These are phyloP conservation scores for Solanum hybrid DNA, from an alignment of 305 asterid genomes.

Conservation along the genomic window DNA sequence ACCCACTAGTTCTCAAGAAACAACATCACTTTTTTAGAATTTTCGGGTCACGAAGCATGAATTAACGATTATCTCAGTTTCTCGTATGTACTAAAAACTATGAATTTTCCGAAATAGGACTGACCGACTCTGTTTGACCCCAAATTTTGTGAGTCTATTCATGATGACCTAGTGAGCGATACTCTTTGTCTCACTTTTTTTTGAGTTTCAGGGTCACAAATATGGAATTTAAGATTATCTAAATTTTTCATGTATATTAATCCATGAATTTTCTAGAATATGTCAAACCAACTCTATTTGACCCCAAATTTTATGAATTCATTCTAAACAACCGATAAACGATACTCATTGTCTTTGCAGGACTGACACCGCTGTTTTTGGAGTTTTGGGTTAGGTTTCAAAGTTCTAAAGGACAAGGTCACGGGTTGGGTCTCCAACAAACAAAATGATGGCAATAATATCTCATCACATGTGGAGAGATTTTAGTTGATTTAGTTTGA, in stretches of 20 bases:
- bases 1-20: neutral
- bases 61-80: neutral
- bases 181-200: neutral
- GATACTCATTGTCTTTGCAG: neutral
- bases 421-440: neutral
- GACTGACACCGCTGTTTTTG: too few relatives aligned
- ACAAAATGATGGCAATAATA: too few relatives aligned
- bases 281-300: too few relatives aligned
- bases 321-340: fast-evolving
- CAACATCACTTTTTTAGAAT: neutral
- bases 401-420: neutral
- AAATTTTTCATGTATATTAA: too few relatives aligned
- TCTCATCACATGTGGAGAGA: too few relatives aligned
- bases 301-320: neutral
- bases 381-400: neutral
- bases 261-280: fast-evolving
- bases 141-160: neutral
- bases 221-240: neutral
- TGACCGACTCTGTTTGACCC: too few relatives aligned
- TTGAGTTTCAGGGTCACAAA: neutral
- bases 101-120: neutral
- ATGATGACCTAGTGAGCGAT: neutral
- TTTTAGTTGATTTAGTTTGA: neutral
- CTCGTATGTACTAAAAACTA: neutral
- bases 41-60: neutral